These are phyloP conservation scores for Fereydounia khargensis DNA, from an alignment of 1,284 basidiomycete species.

Conservation along the genomic window DNA sequence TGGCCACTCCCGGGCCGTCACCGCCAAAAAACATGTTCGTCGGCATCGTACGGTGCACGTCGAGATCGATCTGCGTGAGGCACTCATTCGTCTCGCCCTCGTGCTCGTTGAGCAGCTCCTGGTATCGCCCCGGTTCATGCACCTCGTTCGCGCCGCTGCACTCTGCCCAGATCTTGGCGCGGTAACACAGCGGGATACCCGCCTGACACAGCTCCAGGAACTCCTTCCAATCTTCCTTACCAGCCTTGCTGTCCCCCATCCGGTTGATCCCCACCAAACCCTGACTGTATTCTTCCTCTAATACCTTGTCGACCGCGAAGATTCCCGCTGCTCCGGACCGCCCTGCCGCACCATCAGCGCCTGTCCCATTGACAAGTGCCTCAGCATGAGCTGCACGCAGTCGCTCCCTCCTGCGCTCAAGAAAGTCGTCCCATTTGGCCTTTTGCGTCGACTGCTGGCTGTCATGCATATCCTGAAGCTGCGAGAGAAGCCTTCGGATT, in stretches of 20 bases:
- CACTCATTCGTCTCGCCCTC: constrained; percentile 63
- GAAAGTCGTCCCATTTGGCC: constrained; percentile 84
- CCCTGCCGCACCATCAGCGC: background rate
- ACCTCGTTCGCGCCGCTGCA: constrained; percentile 88
- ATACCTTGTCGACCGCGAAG: constrained; percentile 24
- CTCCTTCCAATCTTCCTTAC: constrained; percentile 72
- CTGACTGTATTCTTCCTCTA: constrained; percentile 39
- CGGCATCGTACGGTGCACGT: constrained; percentile 75
- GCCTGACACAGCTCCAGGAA: constrained; percentile 75
- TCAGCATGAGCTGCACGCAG: background rate
- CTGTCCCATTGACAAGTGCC: no score
- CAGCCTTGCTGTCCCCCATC: constrained; percentile 69
- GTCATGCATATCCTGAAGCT: constrained; percentile 83
- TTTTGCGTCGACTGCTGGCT: constrained; percentile 71
- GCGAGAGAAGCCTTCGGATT: constrained; percentile 72
- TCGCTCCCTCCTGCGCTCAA: constrained; percentile 65
- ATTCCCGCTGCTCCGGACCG: background rate
- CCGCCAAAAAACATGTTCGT: constrained; percentile 95
- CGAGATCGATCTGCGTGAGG: constrained; percentile 90
- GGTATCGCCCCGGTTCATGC: constrained; percentile 85
- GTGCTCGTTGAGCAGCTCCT: constrained; percentile 71
- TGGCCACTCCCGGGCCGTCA: constrained; percentile 87
- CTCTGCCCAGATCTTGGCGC: constrained; percentile 81
- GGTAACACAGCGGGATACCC: constrained; percentile 84
- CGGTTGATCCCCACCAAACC: constrained; percentile 80